Evolutionary conservation across 805 yeast species (phyloP).

Genomic region (Ogataea nitratoaversa): DNA sequence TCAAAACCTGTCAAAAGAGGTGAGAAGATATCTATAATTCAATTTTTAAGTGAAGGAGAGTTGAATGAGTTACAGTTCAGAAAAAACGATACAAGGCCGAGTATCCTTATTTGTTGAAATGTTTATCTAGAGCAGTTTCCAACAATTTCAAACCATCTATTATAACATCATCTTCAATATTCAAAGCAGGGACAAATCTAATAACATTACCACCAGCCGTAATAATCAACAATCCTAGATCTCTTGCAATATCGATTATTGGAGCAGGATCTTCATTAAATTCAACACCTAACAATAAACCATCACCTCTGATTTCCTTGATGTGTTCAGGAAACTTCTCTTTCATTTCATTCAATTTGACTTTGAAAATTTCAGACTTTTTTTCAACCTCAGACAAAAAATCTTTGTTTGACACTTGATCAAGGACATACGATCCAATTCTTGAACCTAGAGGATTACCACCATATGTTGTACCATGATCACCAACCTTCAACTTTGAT

Average conservation of each 20-base stretch:
- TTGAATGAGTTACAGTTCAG: no score
- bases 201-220: slow-evolving; percentile 91
- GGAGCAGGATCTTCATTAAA: slow-evolving; percentile 59
- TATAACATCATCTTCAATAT: slow-evolving; percentile 66
- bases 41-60: no score
- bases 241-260: slow-evolving; percentile 67
- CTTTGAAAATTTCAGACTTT: slow-evolving; percentile 54
- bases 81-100: no score
- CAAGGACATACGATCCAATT: slow-evolving; percentile 73
- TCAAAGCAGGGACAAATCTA: slow-evolving; percentile 89
- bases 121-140: slow-evolving; percentile 45
- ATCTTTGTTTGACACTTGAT: slow-evolving; percentile 53
- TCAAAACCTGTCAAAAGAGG: no score
- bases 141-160: slow-evolving; percentile 70
- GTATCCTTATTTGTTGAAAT: slow-evolving; percentile 13
- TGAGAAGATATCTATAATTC: no score
- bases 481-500: slow-evolving; percentile 73
- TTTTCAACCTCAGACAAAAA: slow-evolving; percentile 58
- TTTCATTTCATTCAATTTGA: slow-evolving; percentile 46
- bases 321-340: slow-evolving; percentile 58
- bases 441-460: slow-evolving; percentile 93
- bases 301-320: slow-evolving; percentile 78
- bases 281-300: slow-evolving; percentile 82
- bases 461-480: slow-evolving; percentile 97
- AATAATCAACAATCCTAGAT: slow-evolving; percentile 76